Percentiles rank a stretch among this genome's conserved stretches.
phyloP scores from a whole-genome alignment of 192 early-diverging fungal species.

The Coemansia sp. region DNA sequence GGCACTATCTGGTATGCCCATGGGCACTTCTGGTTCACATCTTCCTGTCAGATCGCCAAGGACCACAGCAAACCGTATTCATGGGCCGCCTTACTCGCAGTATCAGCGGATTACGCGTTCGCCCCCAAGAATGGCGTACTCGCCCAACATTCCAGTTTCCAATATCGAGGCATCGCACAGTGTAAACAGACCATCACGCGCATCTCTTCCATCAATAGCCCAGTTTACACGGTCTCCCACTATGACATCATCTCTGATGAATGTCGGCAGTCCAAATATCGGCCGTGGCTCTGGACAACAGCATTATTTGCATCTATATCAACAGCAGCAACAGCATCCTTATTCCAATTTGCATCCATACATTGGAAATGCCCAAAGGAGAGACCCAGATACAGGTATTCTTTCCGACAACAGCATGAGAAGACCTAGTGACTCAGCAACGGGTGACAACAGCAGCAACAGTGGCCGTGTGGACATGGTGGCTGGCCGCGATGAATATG shows the following conservation, averaged over 20 bases:
- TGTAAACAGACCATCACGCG: background rate
- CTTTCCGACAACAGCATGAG: slow-evolving; percentile 8
- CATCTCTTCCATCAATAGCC: slow-evolving; percentile 27
- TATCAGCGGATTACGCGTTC: slow-evolving; percentile 25
- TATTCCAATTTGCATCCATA: background rate
- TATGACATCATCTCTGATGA: slow-evolving; percentile 18
- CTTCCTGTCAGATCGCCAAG: slow-evolving; percentile 3
- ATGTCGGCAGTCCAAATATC: slow-evolving; percentile 11
- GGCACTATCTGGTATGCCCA: background rate
- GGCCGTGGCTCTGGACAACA: slow-evolving; percentile 6
- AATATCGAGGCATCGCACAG: background rate
- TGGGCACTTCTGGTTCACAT: background rate
- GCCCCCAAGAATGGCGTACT: slow-evolving; percentile 24
- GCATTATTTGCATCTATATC: slow-evolving; percentile 5
- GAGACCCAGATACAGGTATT: slow-evolving; percentile 13
- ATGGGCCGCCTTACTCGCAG: background rate
- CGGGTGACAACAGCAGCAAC: slow-evolving; percentile 20
- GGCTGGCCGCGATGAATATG: slow-evolving; percentile 24
- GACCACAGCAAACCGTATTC: background rate
- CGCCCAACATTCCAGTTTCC: slow-evolving; percentile 12
- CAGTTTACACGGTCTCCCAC: slow-evolving; percentile 26
- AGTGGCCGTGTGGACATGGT: slow-evolving; percentile 15
- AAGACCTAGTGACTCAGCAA: slow-evolving; percentile 23
- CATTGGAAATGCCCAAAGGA: background rate
- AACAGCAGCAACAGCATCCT: background rate